Base-by-base conservation (phyloP, 2,329 filamentous ascomycete species). In the Paecilomyces niveus region DNA sequence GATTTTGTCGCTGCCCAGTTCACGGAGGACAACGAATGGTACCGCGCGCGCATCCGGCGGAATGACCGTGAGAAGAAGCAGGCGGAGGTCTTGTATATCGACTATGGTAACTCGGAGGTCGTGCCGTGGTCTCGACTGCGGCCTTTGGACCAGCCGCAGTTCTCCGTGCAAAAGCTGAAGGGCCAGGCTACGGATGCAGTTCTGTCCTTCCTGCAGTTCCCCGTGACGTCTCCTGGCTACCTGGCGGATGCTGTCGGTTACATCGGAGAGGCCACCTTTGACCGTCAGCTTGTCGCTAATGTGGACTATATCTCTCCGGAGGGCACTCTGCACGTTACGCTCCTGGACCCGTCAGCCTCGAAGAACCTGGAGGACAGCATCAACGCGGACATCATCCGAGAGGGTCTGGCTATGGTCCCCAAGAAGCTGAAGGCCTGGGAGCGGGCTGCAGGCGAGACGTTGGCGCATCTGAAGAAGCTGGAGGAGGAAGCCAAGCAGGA, bases 81-180 rank as follows among this genome's bases (percentile, higher is more conserved):
- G 67, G 88, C 92, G 24, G 94, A 99, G 75, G 88, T 99, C 26
- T 79, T 95, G 53, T 99, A 96, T 76, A 85, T 99, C 62, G 94
- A 99, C 79, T 99, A 95, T 75, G 94, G 94, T 67, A 99, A 99
- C 82, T 88, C 85, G 57, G 94, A 99, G 76, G 88, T 87, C 70
- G 81, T 96, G 58, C 85, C 92, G 0, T 99, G 93, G 92, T 83
- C 86, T 24, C 83, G 85, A 64, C 85, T 99, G 51, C 89, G 94
- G 29, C 82, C 91, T n/a, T 83, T 99, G 54, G 84, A 87, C 55
- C 86, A 90, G 70, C 76, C 85, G 15, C 88, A 92, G 67, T 99
- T 97, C 80, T 85, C 85, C 50, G 79, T 84, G 3, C 85, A 91
- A 73, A 92, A 89, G 75, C 85, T 99, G 60, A 92, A 89, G 76